Conservation (phyloP, 78 protist genomes). For the Dictyostelium intermedium region DNA sequence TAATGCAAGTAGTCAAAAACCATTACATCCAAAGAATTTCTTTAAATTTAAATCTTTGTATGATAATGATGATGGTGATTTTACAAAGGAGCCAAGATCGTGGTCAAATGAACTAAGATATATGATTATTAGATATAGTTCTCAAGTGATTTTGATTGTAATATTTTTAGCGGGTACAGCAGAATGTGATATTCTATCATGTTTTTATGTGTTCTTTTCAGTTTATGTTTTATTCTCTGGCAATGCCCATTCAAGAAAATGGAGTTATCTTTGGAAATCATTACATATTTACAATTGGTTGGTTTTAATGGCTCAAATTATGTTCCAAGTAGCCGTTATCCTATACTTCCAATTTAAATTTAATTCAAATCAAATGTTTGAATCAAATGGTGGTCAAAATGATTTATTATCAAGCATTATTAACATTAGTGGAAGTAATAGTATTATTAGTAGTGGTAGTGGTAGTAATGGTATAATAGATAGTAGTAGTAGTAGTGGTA, state of each 20-base stretch:
- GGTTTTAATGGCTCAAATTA: constrained; percentile 24
- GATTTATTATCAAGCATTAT: not conserved
- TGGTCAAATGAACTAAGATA: constrained; percentile 49
- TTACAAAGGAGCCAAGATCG: constrained; percentile 47
- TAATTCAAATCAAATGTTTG: not conserved
- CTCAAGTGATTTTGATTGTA: constrained; percentile 40
- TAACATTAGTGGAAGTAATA: no score
- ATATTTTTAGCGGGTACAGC: constrained; percentile 46
- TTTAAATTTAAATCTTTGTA: not conserved
- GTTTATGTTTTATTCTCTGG: constrained; percentile 53
- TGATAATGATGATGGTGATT: not conserved
- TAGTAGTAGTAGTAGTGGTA: not conserved
- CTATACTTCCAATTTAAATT: not conserved
- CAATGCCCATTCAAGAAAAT: constrained; percentile 39
- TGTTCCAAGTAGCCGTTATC: constrained; percentile 31
- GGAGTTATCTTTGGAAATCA: constrained; percentile 59
- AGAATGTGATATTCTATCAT: constrained; percentile 40
- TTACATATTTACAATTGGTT: constrained; percentile 44
- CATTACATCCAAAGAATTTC: constrained; percentile 44
- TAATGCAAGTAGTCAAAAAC: not conserved
- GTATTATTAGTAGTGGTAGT: not conserved
- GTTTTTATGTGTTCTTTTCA: constrained; percentile 40
- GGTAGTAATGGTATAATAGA: not conserved
- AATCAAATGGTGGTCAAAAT: not conserved
- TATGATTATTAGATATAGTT: constrained; percentile 27